A percentile compares a stretch with the other conserved stretches of the same genome.
Conservation (phyloP, 2,329 filamentous ascomycete species). For the Waltergamsia citrina region DNA sequence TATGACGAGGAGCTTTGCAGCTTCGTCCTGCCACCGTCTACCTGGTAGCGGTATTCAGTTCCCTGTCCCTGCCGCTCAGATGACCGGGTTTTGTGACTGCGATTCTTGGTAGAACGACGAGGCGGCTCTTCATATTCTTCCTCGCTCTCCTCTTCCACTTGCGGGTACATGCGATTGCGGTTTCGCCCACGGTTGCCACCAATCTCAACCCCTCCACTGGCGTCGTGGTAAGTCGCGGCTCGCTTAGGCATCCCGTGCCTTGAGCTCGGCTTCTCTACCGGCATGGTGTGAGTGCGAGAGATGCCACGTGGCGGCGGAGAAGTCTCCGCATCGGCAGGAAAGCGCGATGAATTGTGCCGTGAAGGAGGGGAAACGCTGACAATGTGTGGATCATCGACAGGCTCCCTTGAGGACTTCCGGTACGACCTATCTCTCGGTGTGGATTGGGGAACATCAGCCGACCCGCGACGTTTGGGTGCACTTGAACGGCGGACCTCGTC, state of each 20-base stretch:
- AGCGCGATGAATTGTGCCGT: too few relatives aligned
- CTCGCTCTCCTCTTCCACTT: slow-evolving; percentile 23
- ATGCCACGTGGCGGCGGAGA: slow-evolving; percentile 22
- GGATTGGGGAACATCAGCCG: slow-evolving; percentile 13
- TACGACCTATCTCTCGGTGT: slow-evolving; percentile 17
- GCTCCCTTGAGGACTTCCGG: slow-evolving; percentile 20
- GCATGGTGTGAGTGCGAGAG: slow-evolving; percentile 24
- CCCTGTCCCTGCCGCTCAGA: slow-evolving; percentile 14
- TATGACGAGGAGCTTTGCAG: slow-evolving; percentile 14
- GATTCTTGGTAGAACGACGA: slow-evolving; percentile 20
- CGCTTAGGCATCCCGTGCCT: slow-evolving; percentile 15
- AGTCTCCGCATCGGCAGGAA: too few relatives aligned
- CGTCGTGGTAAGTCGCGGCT: slow-evolving; percentile 21
- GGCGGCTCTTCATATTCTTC: slow-evolving; percentile 16
- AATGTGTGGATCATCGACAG: slow-evolving; percentile 14
- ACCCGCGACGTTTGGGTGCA: slow-evolving; percentile 21
- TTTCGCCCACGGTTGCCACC: slow-evolving; percentile 22
- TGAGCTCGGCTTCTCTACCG: slow-evolving; percentile 12
- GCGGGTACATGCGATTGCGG: slow-evolving; percentile 25
- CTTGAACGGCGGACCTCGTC: slow-evolving; percentile 22
- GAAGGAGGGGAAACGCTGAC: too few relatives aligned
- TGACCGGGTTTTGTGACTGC: slow-evolving; percentile 23
- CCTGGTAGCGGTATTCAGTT: slow-evolving; percentile 17
- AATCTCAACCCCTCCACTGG: slow-evolving; percentile 9
- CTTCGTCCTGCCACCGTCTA: slow-evolving; percentile 16